A percentile compares a stretch with the other conserved stretches of the same genome.
Evolutionary conservation across 345 rosid genomes (phyloP).

Genomic region (Eucalyptus regnans): DNA sequence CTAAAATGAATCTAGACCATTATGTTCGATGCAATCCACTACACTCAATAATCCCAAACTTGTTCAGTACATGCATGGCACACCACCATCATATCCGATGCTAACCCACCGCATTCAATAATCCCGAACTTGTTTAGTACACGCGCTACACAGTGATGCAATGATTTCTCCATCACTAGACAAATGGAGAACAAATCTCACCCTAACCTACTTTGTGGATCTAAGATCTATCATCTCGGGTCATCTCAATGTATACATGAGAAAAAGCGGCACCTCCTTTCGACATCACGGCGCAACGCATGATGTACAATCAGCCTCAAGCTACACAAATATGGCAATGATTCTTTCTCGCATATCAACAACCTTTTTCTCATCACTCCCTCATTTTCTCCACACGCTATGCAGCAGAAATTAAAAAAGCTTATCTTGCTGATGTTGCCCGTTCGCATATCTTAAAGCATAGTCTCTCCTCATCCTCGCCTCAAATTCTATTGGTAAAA

Average conservation of each 20-base stretch:
- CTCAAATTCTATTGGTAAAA: not conserved
- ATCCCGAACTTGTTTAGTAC: not conserved
- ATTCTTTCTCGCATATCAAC: not conserved
- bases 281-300: not conserved
- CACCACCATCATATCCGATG: not conserved
- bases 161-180: not conserved
- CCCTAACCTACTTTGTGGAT: not conserved
- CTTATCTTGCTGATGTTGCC: not conserved
- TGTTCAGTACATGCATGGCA: not conserved
- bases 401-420: not conserved
- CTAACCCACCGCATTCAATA: no score
- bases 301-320: not conserved
- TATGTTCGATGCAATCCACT: not conserved
- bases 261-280: not conserved
- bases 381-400: not conserved
- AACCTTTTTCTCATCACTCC: not conserved
- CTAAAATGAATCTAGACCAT: not conserved
- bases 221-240: not conserved
- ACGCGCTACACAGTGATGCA: accelerated
- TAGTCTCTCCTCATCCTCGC: not conserved
- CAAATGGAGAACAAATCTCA: not conserved
- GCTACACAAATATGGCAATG: not conserved
- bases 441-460: not conserved
- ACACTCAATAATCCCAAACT: not conserved
- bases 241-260: not conserved